phyloP scores from a whole-genome alignment of 2,329 filamentous ascomycete genomes.

The Cordyceps farinosa region DNA sequence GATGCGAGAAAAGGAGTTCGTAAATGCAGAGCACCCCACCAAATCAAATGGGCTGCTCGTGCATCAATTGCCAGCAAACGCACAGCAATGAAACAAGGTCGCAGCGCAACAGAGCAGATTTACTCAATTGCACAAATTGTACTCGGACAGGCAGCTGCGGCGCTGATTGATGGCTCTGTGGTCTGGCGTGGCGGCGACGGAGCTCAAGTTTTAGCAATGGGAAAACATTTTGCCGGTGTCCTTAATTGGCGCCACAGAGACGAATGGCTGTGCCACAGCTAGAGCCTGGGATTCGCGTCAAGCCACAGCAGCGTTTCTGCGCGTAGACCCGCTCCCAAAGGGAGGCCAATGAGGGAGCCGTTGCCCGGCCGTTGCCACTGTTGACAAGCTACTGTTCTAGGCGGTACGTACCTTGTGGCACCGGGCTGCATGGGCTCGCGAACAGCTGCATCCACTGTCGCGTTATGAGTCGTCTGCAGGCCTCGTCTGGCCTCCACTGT shows the following conservation, averaged over 20 bases:
- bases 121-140: background rate
- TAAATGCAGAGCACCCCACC: background rate
- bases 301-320: conserved; percentile 27
- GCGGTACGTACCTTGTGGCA: conserved; percentile 22
- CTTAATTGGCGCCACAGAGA: conserved; percentile 10
- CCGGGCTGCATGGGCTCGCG: conserved; percentile 14
- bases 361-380: conserved; percentile 57
- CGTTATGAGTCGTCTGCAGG: conserved; percentile 22
- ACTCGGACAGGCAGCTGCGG: background rate
- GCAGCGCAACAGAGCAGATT: background rate
- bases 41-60: background rate
- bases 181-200: background rate
- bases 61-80: background rate
- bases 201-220: conserved; percentile 26
- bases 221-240: conserved; percentile 27
- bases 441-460: conserved; percentile 20
- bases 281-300: conserved; percentile 22
- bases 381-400: conserved; percentile 37
- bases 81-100: background rate
- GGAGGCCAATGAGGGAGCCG: conserved; percentile 43
- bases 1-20: conserved; percentile 1
- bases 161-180: conserved; percentile 10
- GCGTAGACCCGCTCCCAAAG: conserved; percentile 7
- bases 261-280: conserved; percentile 4
- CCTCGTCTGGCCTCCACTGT: conserved; percentile 18